These are phyloP conservation scores for Paramecium pentaurelia DNA, from an alignment of 73 alveolate genomes.

Conservation along the genomic window DNA sequence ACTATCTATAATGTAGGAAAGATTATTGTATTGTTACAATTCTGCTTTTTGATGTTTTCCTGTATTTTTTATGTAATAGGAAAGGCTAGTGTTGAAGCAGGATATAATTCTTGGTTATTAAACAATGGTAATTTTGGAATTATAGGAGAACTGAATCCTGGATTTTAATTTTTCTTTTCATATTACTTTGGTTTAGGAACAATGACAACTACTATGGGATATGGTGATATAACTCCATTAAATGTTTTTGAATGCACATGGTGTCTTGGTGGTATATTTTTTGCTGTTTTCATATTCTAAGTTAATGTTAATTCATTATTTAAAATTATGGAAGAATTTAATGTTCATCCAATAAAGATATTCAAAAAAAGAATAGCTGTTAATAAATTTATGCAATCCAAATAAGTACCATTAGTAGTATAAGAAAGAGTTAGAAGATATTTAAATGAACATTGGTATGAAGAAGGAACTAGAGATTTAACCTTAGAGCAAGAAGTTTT, in stretches of 20 bases:
- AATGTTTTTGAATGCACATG: conserved; percentile 24
- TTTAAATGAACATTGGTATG: conserved; percentile 41
- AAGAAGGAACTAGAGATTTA: not conserved
- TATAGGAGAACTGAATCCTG: not conserved
- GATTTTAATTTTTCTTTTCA: not conserved
- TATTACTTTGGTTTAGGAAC: conserved; percentile 36
- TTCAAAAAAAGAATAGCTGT: not conserved
- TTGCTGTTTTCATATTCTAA: not conserved
- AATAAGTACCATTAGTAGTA: not conserved
- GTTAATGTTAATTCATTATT: conserved; percentile 9
- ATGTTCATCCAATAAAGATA: not conserved
- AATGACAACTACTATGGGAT: conserved; percentile 43
- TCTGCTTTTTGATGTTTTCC: conserved; percentile 29
- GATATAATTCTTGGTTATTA: conserved; percentile 14
- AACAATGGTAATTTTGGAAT: conserved; percentile 34
- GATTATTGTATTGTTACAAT: not conserved
- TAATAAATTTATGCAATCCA: not conserved
- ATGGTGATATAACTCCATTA: conserved; percentile 43
- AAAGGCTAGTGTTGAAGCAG: not conserved
- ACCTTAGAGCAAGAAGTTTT: not conserved
- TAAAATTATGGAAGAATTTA: conserved; percentile 26
- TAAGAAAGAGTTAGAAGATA: conserved; percentile 34
- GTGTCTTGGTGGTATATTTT: conserved; percentile 20
- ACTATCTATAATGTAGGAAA: conserved; percentile 23
- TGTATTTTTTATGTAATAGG: conserved; percentile 16